These are phyloP conservation scores for Phytopythium kandeliae DNA, from an alignment of 352 stramenopile genomes.

Conservation along the genomic window DNA sequence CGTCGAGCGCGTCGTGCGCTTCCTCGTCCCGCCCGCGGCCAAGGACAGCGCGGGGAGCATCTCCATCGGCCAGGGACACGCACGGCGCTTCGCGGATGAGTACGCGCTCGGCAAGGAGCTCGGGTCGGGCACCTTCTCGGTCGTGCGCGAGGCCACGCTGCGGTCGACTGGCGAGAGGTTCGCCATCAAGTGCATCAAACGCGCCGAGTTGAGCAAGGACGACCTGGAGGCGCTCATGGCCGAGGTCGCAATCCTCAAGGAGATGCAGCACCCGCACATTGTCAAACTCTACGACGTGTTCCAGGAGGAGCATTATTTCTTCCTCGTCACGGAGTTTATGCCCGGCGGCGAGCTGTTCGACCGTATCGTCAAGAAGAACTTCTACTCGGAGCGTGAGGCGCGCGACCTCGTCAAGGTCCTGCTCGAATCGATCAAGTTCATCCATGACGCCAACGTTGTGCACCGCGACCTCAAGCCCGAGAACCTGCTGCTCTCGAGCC, in stretches of 20 bases:
- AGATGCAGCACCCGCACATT: constrained; percentile 88
- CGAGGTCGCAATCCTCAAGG: constrained; percentile 68
- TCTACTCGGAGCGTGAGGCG: constrained; percentile 79
- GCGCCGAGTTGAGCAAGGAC: constrained; percentile 50
- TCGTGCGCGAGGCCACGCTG: constrained; percentile 61
- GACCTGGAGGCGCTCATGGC: constrained; percentile 77
- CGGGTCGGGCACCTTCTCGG: constrained; percentile 59
- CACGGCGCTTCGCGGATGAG: constrained; percentile 47
- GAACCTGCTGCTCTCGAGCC: constrained; percentile 90
- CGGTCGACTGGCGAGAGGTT: constrained; percentile 35
- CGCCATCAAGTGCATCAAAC: constrained; percentile 88
- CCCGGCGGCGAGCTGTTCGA: constrained; percentile 83
- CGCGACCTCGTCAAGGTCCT: constrained; percentile 74
- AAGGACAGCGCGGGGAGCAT: constrained; percentile 23
- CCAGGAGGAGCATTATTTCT: constrained; percentile 91
- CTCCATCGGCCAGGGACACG: constrained; percentile 16
- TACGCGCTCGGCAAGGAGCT: constrained; percentile 71
- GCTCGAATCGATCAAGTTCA: constrained; percentile 78
- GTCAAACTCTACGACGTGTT: constrained; percentile 89
- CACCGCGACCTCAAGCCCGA: constrained; percentile 96
- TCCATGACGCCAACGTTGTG: constrained; percentile 84
- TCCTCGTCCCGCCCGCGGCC: constrained; percentile 45
- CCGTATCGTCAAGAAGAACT: constrained; percentile 85
- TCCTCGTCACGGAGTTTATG: constrained; percentile 97
- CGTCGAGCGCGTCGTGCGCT: constrained; percentile 51